Conservation (phyloP, 139 green algal genomes). For the Pedinophyceae sp. region DNA sequence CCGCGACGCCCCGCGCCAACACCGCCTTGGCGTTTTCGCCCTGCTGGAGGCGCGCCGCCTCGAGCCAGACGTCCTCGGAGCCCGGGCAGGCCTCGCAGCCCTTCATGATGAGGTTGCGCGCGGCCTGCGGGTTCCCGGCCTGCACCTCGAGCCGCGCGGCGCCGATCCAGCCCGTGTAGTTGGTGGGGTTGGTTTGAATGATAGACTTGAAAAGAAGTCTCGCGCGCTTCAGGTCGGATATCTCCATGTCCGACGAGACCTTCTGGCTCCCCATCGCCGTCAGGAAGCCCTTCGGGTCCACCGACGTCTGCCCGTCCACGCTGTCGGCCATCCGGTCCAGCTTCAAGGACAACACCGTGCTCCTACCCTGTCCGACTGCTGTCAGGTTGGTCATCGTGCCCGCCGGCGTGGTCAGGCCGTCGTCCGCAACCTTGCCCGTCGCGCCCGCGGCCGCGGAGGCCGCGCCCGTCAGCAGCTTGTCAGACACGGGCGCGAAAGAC, state of each 20-base stretch:
- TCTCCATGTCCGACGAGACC: slow-evolving; percentile 65
- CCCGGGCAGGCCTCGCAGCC: slow-evolving; percentile 84
- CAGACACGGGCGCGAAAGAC: slow-evolving; percentile 72
- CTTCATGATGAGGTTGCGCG: slow-evolving; percentile 45
- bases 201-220: slow-evolving; percentile 88
- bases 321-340: slow-evolving; percentile 84
- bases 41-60: slow-evolving; percentile 71
- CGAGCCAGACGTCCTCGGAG: slow-evolving; percentile 96
- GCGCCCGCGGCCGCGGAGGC: slow-evolving; percentile 10
- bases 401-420: slow-evolving; percentile 23
- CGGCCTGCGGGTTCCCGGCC: slow-evolving; percentile 27
- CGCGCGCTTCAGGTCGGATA: slow-evolving; percentile 96
- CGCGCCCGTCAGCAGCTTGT: slow-evolving; percentile 70
- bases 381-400: slow-evolving; percentile 72
- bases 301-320: slow-evolving; percentile 82
- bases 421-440: slow-evolving; percentile 2
- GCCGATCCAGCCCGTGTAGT: slow-evolving; percentile 93
- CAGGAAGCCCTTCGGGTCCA: slow-evolving; percentile 98
- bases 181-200: slow-evolving; percentile 87
- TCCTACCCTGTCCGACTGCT: slow-evolving; percentile 58
- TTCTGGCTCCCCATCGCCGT: slow-evolving; percentile 79
- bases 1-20: slow-evolving; percentile 69
- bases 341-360: slow-evolving; percentile 79
- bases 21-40: slow-evolving; percentile 60
- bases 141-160: slow-evolving; percentile 70